Evolutionary conservation across 2,329 filamentous ascomycete genomes (phyloP).

Genomic region (Orbilia blumenaviensis): DNA sequence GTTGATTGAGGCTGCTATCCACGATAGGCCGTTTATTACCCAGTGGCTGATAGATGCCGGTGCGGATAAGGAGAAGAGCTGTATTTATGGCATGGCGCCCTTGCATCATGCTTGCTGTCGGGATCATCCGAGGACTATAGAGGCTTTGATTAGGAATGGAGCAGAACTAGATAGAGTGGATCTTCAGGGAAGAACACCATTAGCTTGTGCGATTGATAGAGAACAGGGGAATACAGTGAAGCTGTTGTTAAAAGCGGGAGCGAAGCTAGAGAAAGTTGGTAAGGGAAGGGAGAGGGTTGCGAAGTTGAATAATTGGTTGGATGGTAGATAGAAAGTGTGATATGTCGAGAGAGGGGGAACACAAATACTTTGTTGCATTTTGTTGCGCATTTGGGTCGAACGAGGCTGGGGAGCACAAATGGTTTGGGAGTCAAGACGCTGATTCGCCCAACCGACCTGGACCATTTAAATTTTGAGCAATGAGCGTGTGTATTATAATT

Average conservation of each 20-base stretch:
- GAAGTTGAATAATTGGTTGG: not conserved
- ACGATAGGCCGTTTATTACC: conserved; percentile 38
- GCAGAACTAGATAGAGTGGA: conserved; percentile 18
- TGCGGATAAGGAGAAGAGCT: conserved; percentile 27
- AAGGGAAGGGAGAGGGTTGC: not conserved
- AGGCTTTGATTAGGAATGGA: conserved; percentile 24
- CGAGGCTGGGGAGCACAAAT: too few species aligned
- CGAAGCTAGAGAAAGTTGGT: conserved; percentile 5
- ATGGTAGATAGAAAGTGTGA: too few species aligned
- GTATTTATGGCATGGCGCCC: conserved; percentile 30
- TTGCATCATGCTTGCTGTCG: conserved; percentile 30
- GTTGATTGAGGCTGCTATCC: conserved; percentile 19
- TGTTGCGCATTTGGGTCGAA: too few species aligned
- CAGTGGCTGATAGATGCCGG: conserved; percentile 36
- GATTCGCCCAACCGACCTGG: too few species aligned
- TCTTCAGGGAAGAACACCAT: conserved; percentile 28
- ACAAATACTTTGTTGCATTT: too few species aligned
- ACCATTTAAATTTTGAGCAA: too few species aligned
- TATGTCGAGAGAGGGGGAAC: too few species aligned
- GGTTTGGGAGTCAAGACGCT: too few species aligned
- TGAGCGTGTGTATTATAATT: too few species aligned
- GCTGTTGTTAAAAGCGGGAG: conserved; percentile 9
- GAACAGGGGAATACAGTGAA: conserved; percentile 7
- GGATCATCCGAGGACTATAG: conserved; percentile 12
- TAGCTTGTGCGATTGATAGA: conserved; percentile 6